phyloP scores from a whole-genome alignment of 768 basidiomycete genomes.

The Ramaria rubella region DNA sequence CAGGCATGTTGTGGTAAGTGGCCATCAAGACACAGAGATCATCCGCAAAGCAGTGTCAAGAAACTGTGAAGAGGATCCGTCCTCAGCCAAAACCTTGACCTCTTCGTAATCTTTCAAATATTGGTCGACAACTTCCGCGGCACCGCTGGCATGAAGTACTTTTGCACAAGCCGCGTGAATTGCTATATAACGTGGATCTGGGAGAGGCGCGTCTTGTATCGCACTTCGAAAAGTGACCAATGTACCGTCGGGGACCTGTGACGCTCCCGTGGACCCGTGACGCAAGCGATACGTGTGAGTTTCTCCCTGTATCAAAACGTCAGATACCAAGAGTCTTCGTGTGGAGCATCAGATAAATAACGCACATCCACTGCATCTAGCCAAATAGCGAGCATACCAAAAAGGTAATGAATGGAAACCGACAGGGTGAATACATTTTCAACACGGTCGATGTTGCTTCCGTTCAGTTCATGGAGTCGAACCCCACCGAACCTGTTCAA shows the following conservation, averaged over 20 bases:
- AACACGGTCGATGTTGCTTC: neutral
- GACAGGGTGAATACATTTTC: neutral
- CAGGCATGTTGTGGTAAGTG: neutral
- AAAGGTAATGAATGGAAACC: neutral
- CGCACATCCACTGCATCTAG: constrained; percentile 2
- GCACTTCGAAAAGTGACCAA: neutral
- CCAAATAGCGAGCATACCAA: constrained; percentile 1
- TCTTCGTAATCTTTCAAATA: constrained; percentile 17
- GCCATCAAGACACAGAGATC: neutral
- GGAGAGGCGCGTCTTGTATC: constrained; percentile 10
- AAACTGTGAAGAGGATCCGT: neutral
- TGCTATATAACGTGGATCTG: constrained; percentile 16
- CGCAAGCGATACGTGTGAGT: constrained; percentile 13
- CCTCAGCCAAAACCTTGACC: constrained; percentile 7
- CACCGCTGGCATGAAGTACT: constrained; percentile 19
- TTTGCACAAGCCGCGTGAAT: constrained; percentile 22
- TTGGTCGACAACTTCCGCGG: constrained; percentile 17
- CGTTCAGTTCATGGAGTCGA: neutral
- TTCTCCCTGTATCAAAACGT: neutral
- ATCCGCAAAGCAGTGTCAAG: neutral
- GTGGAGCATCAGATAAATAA: constrained; percentile 1
- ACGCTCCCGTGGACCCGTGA: constrained; percentile 11
- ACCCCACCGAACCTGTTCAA: neutral
- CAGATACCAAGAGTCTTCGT: constrained; percentile 3
- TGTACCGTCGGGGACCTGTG: neutral